phyloP scores from a whole-genome alignment of 176 grass and related monocot species.

The Oryza rufipogon region DNA sequence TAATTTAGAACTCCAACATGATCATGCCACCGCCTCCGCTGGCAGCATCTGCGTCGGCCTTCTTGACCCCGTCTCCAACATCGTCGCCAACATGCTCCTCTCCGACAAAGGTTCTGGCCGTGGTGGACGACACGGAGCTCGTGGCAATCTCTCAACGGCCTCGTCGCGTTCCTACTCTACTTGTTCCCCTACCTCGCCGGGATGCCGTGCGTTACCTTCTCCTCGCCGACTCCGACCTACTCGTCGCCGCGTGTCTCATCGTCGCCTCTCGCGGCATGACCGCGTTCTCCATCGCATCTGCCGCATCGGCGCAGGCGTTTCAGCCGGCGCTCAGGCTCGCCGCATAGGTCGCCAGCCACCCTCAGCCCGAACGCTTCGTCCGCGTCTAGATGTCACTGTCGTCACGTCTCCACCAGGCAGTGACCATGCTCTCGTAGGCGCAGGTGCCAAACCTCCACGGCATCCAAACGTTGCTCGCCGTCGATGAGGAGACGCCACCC shows the following conservation, averaged over 20 bases:
- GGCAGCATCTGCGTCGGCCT: constrained; percentile 19
- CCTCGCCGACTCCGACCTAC: neutral
- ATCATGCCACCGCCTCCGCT: no score
- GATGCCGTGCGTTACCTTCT: constrained; percentile 14
- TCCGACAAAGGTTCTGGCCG: neutral
- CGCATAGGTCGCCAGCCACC: neutral
- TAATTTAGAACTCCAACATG: no score
- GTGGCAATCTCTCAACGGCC: neutral
- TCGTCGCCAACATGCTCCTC: neutral
- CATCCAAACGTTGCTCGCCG: no score
- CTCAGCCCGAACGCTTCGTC: neutral
- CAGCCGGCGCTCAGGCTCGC: neutral
- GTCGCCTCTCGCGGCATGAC: neutral
- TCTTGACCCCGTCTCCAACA: constrained; percentile 31
- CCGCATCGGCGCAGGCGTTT: no score
- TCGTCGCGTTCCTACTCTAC: constrained; percentile 6
- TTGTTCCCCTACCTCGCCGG: constrained; percentile 3
- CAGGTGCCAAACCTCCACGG: no score
- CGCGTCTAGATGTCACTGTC: neutral
- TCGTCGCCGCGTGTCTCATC: neutral
- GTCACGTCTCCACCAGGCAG: neutral
- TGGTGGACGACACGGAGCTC: neutral
- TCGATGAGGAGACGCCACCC: no score
- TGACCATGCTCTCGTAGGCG: no score
- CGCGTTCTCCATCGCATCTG: no score